phyloP scores from a whole-genome alignment of 371 early-diverging fungal genomes.

The Funneliformis caledonium region DNA sequence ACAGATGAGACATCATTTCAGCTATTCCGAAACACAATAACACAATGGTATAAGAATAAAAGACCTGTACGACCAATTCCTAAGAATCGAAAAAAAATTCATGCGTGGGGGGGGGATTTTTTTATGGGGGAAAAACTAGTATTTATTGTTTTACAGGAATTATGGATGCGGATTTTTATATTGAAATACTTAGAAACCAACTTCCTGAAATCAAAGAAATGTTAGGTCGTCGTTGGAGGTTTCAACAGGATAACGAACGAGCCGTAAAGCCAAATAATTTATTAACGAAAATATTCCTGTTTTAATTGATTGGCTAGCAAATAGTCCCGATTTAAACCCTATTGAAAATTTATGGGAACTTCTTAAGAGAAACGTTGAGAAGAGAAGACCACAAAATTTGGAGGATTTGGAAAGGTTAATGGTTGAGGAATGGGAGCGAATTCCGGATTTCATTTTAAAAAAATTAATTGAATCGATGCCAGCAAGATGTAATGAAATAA shows the following conservation, averaged over 20 bases:
- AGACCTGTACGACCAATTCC: neutral
- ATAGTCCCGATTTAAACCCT: conserved; percentile 24
- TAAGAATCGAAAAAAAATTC: conserved; percentile 10
- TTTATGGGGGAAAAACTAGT: neutral
- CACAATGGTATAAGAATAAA: neutral
- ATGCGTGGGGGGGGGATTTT: conserved; percentile 18
- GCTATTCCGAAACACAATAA: neutral
- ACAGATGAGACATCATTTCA: conserved; percentile 5
- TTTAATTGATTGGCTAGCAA: conserved; percentile 7
- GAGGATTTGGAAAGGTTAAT: neutral
- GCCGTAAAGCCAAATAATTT: neutral
- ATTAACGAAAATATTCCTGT: neutral
- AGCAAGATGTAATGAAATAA: neutral
- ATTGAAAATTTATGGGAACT: conserved; percentile 24
- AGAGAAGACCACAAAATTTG: neutral
- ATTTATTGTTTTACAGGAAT: conserved; percentile 26
- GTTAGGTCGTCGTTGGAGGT: neutral
- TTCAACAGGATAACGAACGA: conserved; percentile 28
- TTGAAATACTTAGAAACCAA: neutral
- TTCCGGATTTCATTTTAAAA: conserved; percentile 9
- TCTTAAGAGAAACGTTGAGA: conserved; percentile 18
- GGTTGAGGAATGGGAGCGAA: neutral
- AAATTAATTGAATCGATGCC: conserved; percentile 2
- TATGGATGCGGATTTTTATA: conserved; percentile 1
- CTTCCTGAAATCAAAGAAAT: conserved; percentile 8